Evolutionary conservation across 495 filamentous ascomycete genomes (phyloP).

Genomic region (Penicillium roqueforti): DNA sequence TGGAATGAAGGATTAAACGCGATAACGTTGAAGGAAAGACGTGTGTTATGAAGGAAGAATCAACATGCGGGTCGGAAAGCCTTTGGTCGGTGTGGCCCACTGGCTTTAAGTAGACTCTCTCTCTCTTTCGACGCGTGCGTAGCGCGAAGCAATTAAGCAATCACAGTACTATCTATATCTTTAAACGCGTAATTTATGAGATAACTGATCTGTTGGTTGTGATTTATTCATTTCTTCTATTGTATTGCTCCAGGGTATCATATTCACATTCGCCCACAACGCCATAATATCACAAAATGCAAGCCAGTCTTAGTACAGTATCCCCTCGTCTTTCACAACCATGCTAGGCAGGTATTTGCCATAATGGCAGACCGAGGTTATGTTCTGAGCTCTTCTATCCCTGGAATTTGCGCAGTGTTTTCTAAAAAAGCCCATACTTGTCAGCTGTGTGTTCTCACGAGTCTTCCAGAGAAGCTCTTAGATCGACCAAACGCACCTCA

Average conservation of each 20-base stretch:
- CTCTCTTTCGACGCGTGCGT: neutral
- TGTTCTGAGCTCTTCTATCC: conserved; percentile 41
- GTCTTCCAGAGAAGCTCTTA: neutral
- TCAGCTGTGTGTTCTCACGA: conserved; percentile 9
- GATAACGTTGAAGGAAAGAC: conserved; percentile 13
- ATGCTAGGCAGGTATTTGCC: neutral
- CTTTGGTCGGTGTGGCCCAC: conserved; percentile 24
- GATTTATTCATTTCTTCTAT: neutral
- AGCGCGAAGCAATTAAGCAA: neutral
- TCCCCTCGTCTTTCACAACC: neutral
- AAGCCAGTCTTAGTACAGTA: neutral
- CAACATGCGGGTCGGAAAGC: conserved; percentile 38
- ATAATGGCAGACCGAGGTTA: neutral
- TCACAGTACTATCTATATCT: neutral
- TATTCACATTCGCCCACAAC: neutral
- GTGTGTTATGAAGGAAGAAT: conserved; percentile 18
- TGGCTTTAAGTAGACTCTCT: conserved; percentile 4
- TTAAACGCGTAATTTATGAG: neutral
- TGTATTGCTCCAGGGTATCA: conserved; percentile 1
- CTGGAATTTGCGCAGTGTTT: conserved; percentile 71
- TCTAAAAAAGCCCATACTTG: conserved; percentile 37
- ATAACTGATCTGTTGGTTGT: neutral
- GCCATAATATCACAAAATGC: neutral
- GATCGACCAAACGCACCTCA: conserved; percentile 47
- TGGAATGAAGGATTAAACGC: conserved; percentile 8